Evolutionary conservation across 2,329 filamentous ascomycete genomes (phyloP).

Genomic region (Raffaelea albimanens): DNA sequence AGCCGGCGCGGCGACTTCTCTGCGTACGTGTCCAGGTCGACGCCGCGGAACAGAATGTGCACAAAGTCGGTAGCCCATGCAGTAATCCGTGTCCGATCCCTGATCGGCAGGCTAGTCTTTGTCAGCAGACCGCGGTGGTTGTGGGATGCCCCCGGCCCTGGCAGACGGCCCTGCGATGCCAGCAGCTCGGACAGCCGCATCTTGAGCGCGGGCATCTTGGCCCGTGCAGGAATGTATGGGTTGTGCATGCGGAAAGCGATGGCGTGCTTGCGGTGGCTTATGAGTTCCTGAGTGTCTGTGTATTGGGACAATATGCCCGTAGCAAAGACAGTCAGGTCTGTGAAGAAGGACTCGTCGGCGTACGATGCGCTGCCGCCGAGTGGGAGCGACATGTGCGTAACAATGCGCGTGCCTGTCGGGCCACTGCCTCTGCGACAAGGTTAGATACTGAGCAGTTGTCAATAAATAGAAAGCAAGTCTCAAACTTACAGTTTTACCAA

Average conservation of each 20-base stretch:
- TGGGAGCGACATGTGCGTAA: constrained; percentile 11
- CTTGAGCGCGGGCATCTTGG: constrained; percentile 38
- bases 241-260: constrained; percentile 22
- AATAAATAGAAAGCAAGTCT: constrained; percentile 21
- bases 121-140: too few species aligned
- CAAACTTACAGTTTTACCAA: constrained; percentile 52
- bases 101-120: too few species aligned
- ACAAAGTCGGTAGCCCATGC: constrained; percentile 52
- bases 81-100: neutral
- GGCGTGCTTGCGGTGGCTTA: constrained; percentile 31
- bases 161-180: too few species aligned
- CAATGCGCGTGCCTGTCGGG: constrained; percentile 8
- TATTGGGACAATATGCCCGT: constrained; percentile 42
- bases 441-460: neutral
- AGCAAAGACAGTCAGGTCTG: constrained; percentile 38
- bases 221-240: constrained; percentile 29
- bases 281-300: constrained; percentile 37
- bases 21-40: constrained; percentile 19
- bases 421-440: constrained; percentile 5
- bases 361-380: constrained; percentile 29
- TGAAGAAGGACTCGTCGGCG: constrained; percentile 41
- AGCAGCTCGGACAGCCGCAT: constrained; percentile 38
- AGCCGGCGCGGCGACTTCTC: constrained; percentile 15
- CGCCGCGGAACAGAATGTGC: constrained; percentile 45
- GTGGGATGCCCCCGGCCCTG: too few species aligned